phyloP scores from a whole-genome alignment of 2,329 filamentous ascomycete genomes.

The Metarhizium robertsii region DNA sequence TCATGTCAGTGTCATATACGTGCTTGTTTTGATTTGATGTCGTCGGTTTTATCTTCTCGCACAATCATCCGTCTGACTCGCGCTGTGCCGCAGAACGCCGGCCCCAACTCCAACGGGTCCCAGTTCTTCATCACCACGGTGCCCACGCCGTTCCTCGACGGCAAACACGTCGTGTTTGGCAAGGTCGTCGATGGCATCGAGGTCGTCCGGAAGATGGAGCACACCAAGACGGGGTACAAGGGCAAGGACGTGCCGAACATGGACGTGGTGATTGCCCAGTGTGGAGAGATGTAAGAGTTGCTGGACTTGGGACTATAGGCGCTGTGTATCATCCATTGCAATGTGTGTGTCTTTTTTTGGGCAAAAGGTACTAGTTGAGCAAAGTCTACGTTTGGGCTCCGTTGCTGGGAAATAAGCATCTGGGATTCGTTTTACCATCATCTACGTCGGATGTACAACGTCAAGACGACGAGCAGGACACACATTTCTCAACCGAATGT shows the following conservation, averaged over 20 bases:
- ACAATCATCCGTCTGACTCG: background rate
- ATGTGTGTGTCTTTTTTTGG: too few species aligned
- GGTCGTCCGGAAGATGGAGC: constrained; percentile 85
- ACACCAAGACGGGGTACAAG: constrained; percentile 67
- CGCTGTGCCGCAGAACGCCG: constrained; percentile 57
- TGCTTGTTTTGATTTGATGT: too few species aligned
- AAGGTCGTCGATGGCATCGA: constrained; percentile 86
- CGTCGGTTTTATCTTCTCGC: too few species aligned
- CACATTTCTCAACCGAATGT: background rate
- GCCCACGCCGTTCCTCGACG: constrained; percentile 77
- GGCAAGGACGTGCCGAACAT: constrained; percentile 73
- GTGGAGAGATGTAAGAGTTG: constrained; percentile 73
- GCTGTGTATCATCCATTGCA: background rate
- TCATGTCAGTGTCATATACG: too few species aligned
- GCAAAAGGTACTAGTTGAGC: too few species aligned
- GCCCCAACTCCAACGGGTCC: constrained; percentile 84
- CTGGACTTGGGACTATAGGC: background rate
- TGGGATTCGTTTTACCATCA: too few species aligned
- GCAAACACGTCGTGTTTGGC: constrained; percentile 93
- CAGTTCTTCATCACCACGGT: constrained; percentile 97
- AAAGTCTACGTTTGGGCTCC: too few species aligned
- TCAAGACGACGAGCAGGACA: too few species aligned
- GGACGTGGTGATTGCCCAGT: constrained; percentile 77
- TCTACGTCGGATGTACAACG: too few species aligned
- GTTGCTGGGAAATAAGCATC: too few species aligned